Percentiles rank a stretch among this genome's conserved stretches.
Conservation (phyloP, 2,329 filamentous ascomycete genomes). For the Penicillium polonicum region DNA sequence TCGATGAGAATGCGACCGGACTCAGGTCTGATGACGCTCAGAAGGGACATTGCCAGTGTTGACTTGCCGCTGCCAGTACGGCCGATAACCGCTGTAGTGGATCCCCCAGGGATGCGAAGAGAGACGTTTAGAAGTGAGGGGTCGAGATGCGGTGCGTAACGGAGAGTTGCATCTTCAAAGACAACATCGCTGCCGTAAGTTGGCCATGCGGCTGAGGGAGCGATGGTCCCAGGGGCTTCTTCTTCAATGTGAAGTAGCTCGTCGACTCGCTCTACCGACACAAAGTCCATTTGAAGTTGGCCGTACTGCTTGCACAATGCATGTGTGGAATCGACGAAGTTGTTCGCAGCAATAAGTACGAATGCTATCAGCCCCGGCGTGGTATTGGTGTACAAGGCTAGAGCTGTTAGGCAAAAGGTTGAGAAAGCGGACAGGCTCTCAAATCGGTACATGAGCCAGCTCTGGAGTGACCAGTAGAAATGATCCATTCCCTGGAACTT, state of each 20-base stretch:
- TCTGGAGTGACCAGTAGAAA: conserved; percentile 88
- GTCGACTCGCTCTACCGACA: conserved; percentile 82
- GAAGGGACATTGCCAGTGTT: conserved; percentile 64
- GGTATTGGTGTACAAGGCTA: conserved; percentile 73
- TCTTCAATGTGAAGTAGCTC: conserved; percentile 77
- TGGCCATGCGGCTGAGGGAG: conserved; percentile 76
- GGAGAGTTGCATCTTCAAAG: conserved; percentile 75
- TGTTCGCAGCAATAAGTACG: conserved; percentile 68
- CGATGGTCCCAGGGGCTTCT: conserved; percentile 65
- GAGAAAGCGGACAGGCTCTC: conserved; percentile 69
- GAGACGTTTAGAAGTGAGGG: conserved; percentile 67
- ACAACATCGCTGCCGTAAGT: conserved; percentile 67
- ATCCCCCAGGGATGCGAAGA: conserved; percentile 72
- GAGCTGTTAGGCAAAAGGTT: conserved; percentile 69
- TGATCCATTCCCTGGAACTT: conserved; percentile 93
- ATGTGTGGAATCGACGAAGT: conserved; percentile 67
- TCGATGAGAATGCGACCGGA: conserved; percentile 60
- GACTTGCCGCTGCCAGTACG: conserved; percentile 80
- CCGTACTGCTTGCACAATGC: conserved; percentile 76
- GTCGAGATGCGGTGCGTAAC: conserved; percentile 75
- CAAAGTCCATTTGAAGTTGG: conserved; percentile 85
- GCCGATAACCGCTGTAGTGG: conserved; percentile 75
- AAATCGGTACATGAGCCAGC: conserved; percentile 81
- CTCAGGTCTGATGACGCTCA: conserved; percentile 56
- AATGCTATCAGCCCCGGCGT: conserved; percentile 80